Percentiles rank a stretch among this genome's conserved stretches.
phyloP scores from a whole-genome alignment of 2,329 filamentous ascomycete species.

The Penicillium sp. region DNA sequence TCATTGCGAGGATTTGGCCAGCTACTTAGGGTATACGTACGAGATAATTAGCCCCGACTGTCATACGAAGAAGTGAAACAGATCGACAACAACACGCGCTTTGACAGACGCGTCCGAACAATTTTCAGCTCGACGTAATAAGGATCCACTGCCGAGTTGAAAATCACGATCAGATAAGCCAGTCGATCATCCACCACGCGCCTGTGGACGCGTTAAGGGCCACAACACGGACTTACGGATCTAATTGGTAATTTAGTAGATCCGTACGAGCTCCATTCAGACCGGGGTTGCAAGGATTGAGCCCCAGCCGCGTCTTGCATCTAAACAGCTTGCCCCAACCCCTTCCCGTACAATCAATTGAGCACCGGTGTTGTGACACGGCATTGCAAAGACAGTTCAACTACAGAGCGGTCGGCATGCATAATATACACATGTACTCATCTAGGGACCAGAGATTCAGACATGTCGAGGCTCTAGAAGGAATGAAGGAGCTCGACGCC shows the following conservation, averaged over 20 bases:
- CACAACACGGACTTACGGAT: constrained; percentile 23
- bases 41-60: background rate
- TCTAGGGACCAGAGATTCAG: background rate
- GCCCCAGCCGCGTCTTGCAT: background rate
- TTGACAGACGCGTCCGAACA: background rate
- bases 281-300: constrained; percentile 1
- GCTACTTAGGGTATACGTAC: background rate
- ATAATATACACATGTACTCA: background rate
- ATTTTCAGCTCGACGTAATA: constrained; percentile 9
- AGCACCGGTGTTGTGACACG: background rate
- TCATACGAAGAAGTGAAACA: background rate
- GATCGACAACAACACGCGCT: constrained; percentile 10
- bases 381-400: background rate
- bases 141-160: constrained; percentile 7
- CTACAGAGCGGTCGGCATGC: background rate
- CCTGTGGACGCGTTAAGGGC: constrained; percentile 17
- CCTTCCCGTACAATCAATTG: background rate
- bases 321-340: constrained; percentile 2
- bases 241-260: constrained; percentile 16
- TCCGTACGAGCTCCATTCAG: constrained; percentile 4
- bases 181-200: constrained; percentile 3
- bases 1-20: background rate
- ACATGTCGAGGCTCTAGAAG: constrained; percentile 4
- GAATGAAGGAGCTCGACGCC: constrained; percentile 17
- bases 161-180: constrained; percentile 22